Conservation (phyloP, 1,284 basidiomycete species). For the Apiotrichum gracile region DNA sequence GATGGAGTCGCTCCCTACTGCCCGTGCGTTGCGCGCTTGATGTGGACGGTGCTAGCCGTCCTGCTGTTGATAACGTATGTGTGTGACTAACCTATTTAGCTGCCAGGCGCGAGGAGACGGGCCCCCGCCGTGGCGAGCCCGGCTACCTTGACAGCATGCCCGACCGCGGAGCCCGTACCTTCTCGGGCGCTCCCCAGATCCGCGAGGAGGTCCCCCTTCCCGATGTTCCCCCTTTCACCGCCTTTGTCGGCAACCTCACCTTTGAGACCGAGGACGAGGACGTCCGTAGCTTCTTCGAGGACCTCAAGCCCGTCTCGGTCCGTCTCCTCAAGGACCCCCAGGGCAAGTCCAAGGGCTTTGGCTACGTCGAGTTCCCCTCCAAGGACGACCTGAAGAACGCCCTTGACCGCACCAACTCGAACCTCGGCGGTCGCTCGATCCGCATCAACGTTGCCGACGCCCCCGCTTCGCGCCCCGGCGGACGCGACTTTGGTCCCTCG, state of each 20-base stretch:
- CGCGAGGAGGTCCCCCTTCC: constrained; percentile 92
- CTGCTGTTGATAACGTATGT: no score
- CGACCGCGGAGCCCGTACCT: constrained; percentile 30
- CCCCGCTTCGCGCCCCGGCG: constrained; percentile 37
- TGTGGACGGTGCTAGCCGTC: no score
- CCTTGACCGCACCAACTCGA: constrained; percentile 56
- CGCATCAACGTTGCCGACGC: constrained; percentile 94
- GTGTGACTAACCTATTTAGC: constrained; percentile 28
- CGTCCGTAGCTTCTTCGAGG: constrained; percentile 68
- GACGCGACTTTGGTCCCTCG: constrained; percentile 40
- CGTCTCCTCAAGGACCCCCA: constrained; percentile 88
- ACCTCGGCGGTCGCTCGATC: constrained; percentile 70
- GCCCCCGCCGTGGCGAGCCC: constrained; percentile 42
- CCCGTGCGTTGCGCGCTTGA: constrained; percentile 5
- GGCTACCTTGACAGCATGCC: constrained; percentile 48
- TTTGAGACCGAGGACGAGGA: constrained; percentile 87
- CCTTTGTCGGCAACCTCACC: constrained; percentile 89
- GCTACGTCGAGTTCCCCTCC: constrained; percentile 89
- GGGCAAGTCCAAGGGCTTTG: constrained; percentile 94
- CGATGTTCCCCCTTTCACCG: constrained; percentile 90
- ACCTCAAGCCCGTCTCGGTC: constrained; percentile 65
- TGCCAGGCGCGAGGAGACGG: constrained; percentile 43
- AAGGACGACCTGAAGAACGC: constrained; percentile 79
- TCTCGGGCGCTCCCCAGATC: constrained; percentile 49
- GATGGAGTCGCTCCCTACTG: constrained; percentile 13